Evolutionary conservation across 2,329 filamentous ascomycete species (phyloP), one percentile per base, ranked within the genome.

Genomic region (Pezicula rhizophila): DNA sequence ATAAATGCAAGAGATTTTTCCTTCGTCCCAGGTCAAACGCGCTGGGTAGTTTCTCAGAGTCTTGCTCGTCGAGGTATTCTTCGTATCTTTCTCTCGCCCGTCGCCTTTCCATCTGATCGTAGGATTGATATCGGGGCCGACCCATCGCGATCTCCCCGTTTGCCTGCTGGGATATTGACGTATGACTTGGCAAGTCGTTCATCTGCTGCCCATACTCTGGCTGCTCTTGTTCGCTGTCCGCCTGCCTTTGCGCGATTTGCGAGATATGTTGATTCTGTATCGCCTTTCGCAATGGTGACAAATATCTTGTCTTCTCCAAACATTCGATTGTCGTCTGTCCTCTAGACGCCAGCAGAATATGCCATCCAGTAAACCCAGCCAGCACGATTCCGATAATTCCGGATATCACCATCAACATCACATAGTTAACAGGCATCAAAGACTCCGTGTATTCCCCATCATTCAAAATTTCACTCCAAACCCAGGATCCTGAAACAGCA

Each of bases 251-350:
- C 60, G 71, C 76, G 60, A 54, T 72, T 63, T 78, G 72, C 52
- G 28, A 31, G 52, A 72, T 68, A 57, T 81, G 78, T 48, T 84
- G 78, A 53, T 79, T 73, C 62, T 87, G 82, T 63, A 92, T 78
- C 43, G 79, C 79, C 63, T 82, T 82, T 49, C 85, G 79, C 52
- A 96, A 66, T 0, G 89, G 89, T 8, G 87, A 89, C 7, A 96
- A 78, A 68, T 99, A 99, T 48, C 93, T 80, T 2, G 92, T 97
- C 74, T 93, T 96, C 68, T 99, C 93, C 51, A 99, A 73, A 60
- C 87, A 95, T 67, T 99, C 93, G 51, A 99, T 96, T 3, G 93
- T 99, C 1, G 93, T 99, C 68, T 95, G 84, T 3, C 89, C 89
- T 23, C 79, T 78, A 47, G 79, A 71, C 1, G 89, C 88, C 1